phyloP scores from a whole-genome alignment of 495 filamentous ascomycete species.

The Trichoderma parareesei region DNA sequence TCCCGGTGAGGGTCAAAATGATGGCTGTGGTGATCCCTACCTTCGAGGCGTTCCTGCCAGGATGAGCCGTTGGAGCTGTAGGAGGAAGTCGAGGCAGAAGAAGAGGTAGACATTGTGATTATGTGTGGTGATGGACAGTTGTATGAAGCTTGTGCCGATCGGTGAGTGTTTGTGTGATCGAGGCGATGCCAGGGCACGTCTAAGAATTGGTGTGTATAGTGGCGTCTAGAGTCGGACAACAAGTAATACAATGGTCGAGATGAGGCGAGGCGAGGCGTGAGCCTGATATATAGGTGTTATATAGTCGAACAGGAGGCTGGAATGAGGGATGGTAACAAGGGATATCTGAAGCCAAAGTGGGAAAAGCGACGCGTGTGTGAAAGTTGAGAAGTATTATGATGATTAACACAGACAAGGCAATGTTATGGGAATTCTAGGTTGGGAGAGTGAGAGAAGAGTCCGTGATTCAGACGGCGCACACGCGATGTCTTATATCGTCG shows the following conservation, averaged over 20 bases:
- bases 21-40: slow-evolving; percentile 14
- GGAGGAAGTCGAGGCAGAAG: neutral
- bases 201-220: neutral
- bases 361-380: neutral
- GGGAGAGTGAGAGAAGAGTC: neutral
- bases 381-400: neutral
- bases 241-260: neutral
- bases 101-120: neutral
- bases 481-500: slow-evolving; percentile 3
- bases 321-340: neutral
- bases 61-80: neutral
- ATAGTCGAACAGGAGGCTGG: neutral
- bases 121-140: neutral
- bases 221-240: neutral
- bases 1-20: neutral
- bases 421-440: neutral
- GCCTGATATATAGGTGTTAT: neutral
- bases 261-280: neutral
- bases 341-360: neutral
- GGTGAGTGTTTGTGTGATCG: neutral
- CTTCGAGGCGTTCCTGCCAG: slow-evolving; percentile 31
- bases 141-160: neutral
- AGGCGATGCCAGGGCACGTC: neutral
- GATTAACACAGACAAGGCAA: neutral
- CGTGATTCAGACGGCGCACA: neutral